Evolutionary conservation across 768 basidiomycete genomes (phyloP).

Genomic region (Auricularia sp.): DNA sequence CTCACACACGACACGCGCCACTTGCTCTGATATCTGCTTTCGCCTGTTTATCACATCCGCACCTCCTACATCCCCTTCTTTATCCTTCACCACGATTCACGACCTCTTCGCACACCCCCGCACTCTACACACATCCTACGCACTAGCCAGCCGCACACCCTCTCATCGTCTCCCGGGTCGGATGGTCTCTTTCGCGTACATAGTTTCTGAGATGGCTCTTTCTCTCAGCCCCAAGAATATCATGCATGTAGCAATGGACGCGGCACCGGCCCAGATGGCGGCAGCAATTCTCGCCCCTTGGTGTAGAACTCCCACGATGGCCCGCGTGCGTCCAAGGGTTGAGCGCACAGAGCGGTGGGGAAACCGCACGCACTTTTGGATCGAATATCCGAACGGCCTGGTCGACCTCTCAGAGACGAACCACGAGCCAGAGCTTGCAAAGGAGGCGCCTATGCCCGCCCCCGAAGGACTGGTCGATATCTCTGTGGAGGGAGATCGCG

Average conservation of each 20-base stretch:
- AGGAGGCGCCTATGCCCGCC: conserved; percentile 21
- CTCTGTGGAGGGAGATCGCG: conserved; percentile 40
- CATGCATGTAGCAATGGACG: too few species aligned
- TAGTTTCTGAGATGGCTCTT: neutral
- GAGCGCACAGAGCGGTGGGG: neutral
- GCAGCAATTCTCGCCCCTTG: too few species aligned
- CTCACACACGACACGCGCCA: neutral
- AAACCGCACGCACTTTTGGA: conserved; percentile 40
- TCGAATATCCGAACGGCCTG: conserved; percentile 56
- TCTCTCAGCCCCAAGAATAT: neutral
- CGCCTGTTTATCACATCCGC: neutral
- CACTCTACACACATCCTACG: neutral
- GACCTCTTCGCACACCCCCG: neutral
- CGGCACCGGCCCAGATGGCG: too few species aligned
- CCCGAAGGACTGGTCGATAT: conserved; percentile 39
- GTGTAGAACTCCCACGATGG: neutral
- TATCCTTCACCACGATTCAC: neutral
- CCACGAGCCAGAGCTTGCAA: conserved; percentile 10
- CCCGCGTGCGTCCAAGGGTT: neutral
- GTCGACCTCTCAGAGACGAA: conserved; percentile 46
- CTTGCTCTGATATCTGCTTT: neutral
- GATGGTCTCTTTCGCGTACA: neutral
- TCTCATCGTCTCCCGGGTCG: neutral
- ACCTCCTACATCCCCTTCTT: neutral
- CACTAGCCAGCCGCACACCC: too few species aligned